Conservation (phyloP, 148 eudicot species). For the Chenopodium album region DNA sequence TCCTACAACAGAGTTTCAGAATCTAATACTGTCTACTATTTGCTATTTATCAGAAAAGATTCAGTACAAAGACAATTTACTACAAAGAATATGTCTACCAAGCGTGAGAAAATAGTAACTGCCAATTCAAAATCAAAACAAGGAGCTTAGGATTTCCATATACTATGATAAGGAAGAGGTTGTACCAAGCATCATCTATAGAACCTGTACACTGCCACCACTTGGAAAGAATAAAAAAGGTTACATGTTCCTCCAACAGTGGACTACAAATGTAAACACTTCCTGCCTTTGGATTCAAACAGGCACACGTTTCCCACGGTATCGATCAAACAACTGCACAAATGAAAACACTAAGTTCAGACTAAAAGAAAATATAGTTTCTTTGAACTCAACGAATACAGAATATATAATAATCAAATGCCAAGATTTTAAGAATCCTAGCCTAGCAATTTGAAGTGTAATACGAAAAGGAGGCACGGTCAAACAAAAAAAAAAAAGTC, state of each 20-base stretch:
- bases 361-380: background rate
- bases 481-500: background rate
- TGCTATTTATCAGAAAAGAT: background rate
- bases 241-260: slow-evolving; percentile 19
- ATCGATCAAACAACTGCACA: slow-evolving; percentile 34
- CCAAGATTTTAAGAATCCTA: background rate
- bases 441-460: background rate
- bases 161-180: background rate
- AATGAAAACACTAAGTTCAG: slow-evolving; percentile 3
- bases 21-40: slow-evolving; percentile 6
- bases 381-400: background rate
- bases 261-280: slow-evolving; percentile 10
- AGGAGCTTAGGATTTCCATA: background rate
- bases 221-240: slow-evolving; percentile 9
- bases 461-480: background rate
- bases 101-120: background rate
- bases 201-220: slow-evolving; percentile 29
- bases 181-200: slow-evolving; percentile 11
- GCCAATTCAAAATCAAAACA: background rate
- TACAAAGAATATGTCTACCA: slow-evolving; percentile 17
- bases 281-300: slow-evolving; percentile 24
- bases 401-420: background rate
- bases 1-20: slow-evolving; percentile 1
- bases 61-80: background rate
- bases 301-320: slow-evolving; percentile 39